phyloP scores from a whole-genome alignment of 192 early-diverging fungal genomes.

The Gryganskiella cystojenkinii region DNA sequence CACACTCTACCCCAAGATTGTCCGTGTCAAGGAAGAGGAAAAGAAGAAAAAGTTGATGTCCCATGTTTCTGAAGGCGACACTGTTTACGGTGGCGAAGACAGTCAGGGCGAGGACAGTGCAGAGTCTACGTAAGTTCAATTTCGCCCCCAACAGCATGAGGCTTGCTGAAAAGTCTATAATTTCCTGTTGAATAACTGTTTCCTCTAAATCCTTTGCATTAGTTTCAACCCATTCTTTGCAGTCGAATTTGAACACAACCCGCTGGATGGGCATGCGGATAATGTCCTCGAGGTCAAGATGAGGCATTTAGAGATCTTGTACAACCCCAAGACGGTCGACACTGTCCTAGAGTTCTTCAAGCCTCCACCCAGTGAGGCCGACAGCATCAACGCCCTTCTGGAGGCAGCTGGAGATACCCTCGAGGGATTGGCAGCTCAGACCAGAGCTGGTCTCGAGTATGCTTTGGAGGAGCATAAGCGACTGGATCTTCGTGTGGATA shows the following conservation, averaged over 20 bases:
- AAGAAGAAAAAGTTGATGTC: conserved; percentile 42
- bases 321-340: conserved; percentile 82
- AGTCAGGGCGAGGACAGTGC: conserved; percentile 6
- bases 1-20: conserved; percentile 64
- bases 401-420: conserved; percentile 87
- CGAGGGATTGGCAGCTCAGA: conserved; percentile 89
- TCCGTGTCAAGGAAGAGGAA: conserved; percentile 64
- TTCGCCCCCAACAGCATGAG: background rate
- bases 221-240: conserved; percentile 74
- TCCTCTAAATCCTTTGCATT: background rate
- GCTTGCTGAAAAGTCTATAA: background rate
- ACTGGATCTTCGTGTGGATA: conserved; percentile 91
- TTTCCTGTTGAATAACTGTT: background rate
- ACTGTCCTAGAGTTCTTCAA: conserved; percentile 86
- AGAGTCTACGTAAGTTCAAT: conserved; percentile 16
- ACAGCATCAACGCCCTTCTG: conserved; percentile 74
- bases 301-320: conserved; percentile 90
- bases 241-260: conserved; percentile 85
- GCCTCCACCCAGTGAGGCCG: conserved; percentile 78
- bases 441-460: conserved; percentile 83
- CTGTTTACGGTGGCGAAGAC: conserved; percentile 35
- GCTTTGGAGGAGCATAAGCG: conserved; percentile 92
- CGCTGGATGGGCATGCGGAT: conserved; percentile 90
- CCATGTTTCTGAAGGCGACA: conserved; percentile 56
- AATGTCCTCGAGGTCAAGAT: conserved; percentile 86